Evolutionary conservation across 75 land plant genomes (phyloP).

Genomic region (Cryptomeria japonica): DNA sequence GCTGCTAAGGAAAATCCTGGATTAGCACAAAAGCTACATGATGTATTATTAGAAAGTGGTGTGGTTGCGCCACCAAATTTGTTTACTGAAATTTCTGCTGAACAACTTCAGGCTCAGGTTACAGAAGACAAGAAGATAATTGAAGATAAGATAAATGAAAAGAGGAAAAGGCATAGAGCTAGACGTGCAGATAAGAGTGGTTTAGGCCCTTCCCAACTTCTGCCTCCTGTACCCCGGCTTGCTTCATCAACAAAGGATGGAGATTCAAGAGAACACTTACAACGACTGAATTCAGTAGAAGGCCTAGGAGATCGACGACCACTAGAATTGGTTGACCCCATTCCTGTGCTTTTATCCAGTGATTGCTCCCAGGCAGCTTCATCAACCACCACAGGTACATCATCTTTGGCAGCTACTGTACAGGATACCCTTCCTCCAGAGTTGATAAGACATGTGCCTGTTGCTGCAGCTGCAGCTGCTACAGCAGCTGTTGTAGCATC

Average conservation of each 20-base stretch:
- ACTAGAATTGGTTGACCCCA: slow-evolving; percentile 19
- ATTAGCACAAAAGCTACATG: slow-evolving; percentile 87
- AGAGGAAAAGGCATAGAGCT: slow-evolving; percentile 17
- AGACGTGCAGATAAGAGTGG: slow-evolving; percentile 18
- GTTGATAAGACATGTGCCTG: slow-evolving; percentile 53
- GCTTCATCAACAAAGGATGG: slow-evolving; percentile 20
- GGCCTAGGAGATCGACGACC: slow-evolving; percentile 34
- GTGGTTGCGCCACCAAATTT: slow-evolving; percentile 75
- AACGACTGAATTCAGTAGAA: slow-evolving; percentile 36
- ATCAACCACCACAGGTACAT: slow-evolving; percentile 15
- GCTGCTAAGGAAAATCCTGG: slow-evolving; percentile 91
- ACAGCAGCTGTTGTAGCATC: slow-evolving; percentile 94
- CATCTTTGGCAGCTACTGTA: slow-evolving; percentile 5
- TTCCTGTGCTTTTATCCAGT: neutral
- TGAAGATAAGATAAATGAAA: slow-evolving; percentile 15
- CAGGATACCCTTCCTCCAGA: slow-evolving; percentile 33
- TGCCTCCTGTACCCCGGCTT: slow-evolving; percentile 45
- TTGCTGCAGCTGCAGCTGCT: slow-evolving; percentile 86
- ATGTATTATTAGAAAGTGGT: slow-evolving; percentile 86
- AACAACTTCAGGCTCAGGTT: slow-evolving; percentile 25
- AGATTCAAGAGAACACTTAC: slow-evolving; percentile 20
- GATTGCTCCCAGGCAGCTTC: slow-evolving; percentile 10
- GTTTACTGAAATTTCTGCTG: slow-evolving; percentile 54
- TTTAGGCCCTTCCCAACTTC: slow-evolving; percentile 15
- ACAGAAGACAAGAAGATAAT: slow-evolving; percentile 12